These are phyloP conservation scores for Cornus florida DNA, from an alignment of 148 eudicot species.

Conservation along the genomic window DNA sequence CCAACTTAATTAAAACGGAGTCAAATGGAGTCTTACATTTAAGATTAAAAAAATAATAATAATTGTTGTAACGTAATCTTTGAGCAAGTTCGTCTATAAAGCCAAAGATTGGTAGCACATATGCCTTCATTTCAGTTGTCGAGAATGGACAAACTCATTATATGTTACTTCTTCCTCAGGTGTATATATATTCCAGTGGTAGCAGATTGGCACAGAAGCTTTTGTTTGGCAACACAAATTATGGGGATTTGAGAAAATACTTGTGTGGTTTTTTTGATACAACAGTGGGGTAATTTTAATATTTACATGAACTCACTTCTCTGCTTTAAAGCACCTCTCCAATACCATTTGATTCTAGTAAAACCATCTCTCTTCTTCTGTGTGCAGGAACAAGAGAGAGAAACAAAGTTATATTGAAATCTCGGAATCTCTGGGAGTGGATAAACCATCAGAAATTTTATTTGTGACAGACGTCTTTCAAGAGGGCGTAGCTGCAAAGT, in stretches of 20 bases:
- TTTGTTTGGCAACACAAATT: slow-evolving; percentile 74
- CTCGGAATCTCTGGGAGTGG: slow-evolving; percentile 72
- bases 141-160: not conserved
- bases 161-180: slow-evolving; percentile 38
- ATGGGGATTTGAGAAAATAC: slow-evolving; percentile 82
- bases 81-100: no score
- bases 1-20: no score
- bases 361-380: not conserved
- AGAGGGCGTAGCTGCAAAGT: slow-evolving; percentile 89
- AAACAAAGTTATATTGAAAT: slow-evolving; percentile 70
- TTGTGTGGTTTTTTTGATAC: slow-evolving; percentile 87
- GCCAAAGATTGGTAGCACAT: no score
- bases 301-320: not conserved
- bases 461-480: slow-evolving; percentile 83
- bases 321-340: slow-evolving; percentile 10
- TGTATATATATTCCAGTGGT: slow-evolving; percentile 94
- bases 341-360: not conserved
- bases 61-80: no score
- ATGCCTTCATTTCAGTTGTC: no score
- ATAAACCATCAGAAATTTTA: slow-evolving; percentile 70
- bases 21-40: no score
- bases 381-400: slow-evolving; percentile 78
- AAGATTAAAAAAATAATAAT: no score
- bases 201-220: slow-evolving; percentile 95
- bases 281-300: slow-evolving; percentile 60